A percentile compares a stretch with the other conserved stretches of the same genome.
phyloP scores from a whole-genome alignment of 1,284 basidiomycete genomes.

The Cutaneotrichosporon mucoides region DNA sequence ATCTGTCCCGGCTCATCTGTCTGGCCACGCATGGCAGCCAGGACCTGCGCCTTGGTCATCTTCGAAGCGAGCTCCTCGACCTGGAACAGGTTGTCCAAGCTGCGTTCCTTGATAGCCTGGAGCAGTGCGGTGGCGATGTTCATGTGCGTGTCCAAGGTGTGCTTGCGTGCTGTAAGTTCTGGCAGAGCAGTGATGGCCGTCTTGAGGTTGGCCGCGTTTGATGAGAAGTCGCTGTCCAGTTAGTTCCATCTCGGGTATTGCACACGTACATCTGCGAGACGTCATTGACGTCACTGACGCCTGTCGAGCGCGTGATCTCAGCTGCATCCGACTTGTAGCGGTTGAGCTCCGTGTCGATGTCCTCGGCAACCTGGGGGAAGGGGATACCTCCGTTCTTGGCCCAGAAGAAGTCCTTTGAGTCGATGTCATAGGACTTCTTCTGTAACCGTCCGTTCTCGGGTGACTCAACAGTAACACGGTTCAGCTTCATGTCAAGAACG shows the following conservation, averaged over 20 bases:
- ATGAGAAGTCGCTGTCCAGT: constrained; percentile 71
- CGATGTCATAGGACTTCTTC: constrained; percentile 91
- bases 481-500: constrained; percentile 94
- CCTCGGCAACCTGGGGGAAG: constrained; percentile 97
- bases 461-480: constrained; percentile 77
- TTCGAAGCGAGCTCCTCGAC: constrained; percentile 86
- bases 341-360: constrained; percentile 89
- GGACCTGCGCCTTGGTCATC: constrained; percentile 74
- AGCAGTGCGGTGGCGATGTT: constrained; percentile 96
- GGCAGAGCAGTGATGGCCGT: constrained; percentile 98
- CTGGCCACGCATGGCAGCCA: constrained; percentile 64
- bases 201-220: constrained; percentile 92
- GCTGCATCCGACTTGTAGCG: constrained; percentile 95
- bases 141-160: constrained; percentile 97
- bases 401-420: constrained; percentile 99
- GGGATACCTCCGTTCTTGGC: constrained; percentile 91
- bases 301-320: constrained; percentile 93
- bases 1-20: constrained; percentile 57
- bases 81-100: constrained; percentile 94
- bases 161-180: constrained; percentile 92
- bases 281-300: constrained; percentile 92
- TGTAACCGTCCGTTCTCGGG: constrained; percentile 59
- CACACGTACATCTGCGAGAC: constrained; percentile 77
- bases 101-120: constrained; percentile 92
- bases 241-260: background rate